phyloP scores from a whole-genome alignment of 2,329 filamentous ascomycete species.

The Lachnellula occidentalis region DNA sequence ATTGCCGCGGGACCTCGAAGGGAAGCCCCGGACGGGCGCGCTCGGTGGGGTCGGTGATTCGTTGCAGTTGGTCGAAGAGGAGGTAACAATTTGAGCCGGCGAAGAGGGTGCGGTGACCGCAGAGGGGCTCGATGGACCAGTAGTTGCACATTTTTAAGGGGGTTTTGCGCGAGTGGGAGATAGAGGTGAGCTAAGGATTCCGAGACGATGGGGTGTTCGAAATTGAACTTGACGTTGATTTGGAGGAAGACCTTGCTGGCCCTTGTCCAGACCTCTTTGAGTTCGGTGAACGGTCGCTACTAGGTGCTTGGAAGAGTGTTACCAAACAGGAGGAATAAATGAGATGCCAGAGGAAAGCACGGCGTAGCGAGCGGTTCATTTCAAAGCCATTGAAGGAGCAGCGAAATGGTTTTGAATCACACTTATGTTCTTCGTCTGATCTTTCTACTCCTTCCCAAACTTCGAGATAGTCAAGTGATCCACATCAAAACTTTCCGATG shows the following conservation, averaged over 20 bases:
- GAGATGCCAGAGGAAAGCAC: not conserved
- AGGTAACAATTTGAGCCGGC: constrained; percentile 27
- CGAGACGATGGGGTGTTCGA: not conserved
- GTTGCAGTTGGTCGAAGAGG: constrained; percentile 28
- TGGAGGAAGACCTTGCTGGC: not conserved
- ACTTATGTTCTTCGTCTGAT: constrained; percentile 2
- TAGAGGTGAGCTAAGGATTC: not conserved
- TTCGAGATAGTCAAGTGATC: not conserved
- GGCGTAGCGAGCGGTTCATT: constrained; percentile 2
- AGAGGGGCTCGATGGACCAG: constrained; percentile 23
- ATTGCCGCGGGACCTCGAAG: constrained; percentile 24
- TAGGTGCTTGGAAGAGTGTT: not conserved
- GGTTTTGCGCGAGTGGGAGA: not conserved
- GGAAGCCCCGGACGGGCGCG: constrained; percentile 14
- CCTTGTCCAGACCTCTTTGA: not conserved
- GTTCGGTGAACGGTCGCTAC: not conserved
- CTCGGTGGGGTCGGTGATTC: constrained; percentile 28
- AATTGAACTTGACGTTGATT: not conserved
- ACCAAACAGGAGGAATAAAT: not conserved
- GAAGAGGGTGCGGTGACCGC: constrained; percentile 26
- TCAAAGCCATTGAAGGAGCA: not conserved
- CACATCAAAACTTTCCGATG: not conserved
- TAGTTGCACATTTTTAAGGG: constrained; percentile 28
- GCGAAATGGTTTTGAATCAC: not conserved
- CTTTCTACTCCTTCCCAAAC: constrained; percentile 4